These are phyloP conservation scores for Sugiyamaella neomexicana DNA, from an alignment of 1,139 yeast genomes.

Conservation along the genomic window DNA sequence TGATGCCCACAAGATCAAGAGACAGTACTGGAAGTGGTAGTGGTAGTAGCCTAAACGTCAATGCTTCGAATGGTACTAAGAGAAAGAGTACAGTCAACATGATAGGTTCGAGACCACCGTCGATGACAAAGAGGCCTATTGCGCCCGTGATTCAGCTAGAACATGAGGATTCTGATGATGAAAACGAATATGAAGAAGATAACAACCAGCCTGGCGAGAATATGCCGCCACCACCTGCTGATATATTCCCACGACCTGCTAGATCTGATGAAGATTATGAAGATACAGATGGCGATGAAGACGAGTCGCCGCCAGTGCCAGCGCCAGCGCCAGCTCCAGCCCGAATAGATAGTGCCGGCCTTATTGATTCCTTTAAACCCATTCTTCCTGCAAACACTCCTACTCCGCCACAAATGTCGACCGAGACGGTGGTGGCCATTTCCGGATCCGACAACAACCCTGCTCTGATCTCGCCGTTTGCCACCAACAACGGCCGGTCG, in stretches of 20 bases:
- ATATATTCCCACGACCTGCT: not conserved
- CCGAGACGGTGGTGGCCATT: constrained; percentile 32
- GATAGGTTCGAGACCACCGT: not conserved
- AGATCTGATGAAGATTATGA: constrained; percentile 41
- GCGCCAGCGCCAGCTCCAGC: too few species aligned
- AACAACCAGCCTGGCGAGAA: not conserved
- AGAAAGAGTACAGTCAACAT: constrained; percentile 9
- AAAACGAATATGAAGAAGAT: constrained; percentile 38
- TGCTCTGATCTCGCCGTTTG: not conserved
- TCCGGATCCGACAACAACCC: constrained; percentile 2
- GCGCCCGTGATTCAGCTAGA: constrained; percentile 36
- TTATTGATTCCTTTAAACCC: constrained; percentile 19
- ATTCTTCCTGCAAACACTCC: constrained; percentile 24
- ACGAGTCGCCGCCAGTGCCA: constrained; percentile 24
- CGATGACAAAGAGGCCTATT: constrained; percentile 25
- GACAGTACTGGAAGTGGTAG: constrained; percentile 4
- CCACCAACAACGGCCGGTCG: not conserved
- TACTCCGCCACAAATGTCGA: constrained; percentile 33
- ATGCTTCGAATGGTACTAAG: not conserved
- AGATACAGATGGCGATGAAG: constrained; percentile 31
- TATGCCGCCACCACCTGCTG: not conserved
- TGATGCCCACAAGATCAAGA: constrained; percentile 15
- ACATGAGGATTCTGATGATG: constrained; percentile 31
- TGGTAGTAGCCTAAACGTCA: not conserved
- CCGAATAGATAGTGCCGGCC: not conserved